Percentiles rank a stretch among this genome's conserved stretches.
Evolutionary conservation across 768 basidiomycete genomes (phyloP).

Genomic region (Inosperma sp.): DNA sequence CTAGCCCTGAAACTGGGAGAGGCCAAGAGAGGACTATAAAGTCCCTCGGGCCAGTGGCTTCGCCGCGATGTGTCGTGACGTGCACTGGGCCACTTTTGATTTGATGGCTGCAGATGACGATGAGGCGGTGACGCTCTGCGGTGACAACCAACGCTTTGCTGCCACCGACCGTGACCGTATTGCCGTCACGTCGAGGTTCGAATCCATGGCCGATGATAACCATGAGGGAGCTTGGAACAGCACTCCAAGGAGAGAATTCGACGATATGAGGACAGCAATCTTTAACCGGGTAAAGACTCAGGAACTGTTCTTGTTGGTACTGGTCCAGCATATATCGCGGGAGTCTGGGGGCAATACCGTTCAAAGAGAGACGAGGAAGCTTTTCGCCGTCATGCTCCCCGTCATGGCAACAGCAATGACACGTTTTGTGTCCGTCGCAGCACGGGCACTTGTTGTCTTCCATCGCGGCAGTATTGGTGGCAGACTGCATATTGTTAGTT

Average conservation of each 20-base stretch:
- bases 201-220: background rate
- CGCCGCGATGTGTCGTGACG: background rate
- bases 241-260: conserved; percentile 1
- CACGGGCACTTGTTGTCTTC: background rate
- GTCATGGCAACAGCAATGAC: conserved; percentile 1
- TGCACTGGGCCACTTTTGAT: background rate
- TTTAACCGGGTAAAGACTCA: background rate
- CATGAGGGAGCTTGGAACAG: background rate
- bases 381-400: background rate
- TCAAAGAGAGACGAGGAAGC: background rate
- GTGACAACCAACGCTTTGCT: background rate
- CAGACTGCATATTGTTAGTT: background rate
- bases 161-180: background rate
- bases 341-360: background rate
- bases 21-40: background rate
- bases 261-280: background rate
- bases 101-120: background rate
- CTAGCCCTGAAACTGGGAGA: background rate
- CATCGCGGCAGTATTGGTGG: no score
- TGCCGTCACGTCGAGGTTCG: background rate
- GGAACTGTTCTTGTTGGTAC: background rate
- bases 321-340: background rate
- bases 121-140: background rate
- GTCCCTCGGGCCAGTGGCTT: background rate
- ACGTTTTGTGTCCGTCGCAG: background rate